phyloP scores from a whole-genome alignment of 164 flowering plant genomes.

The Pachysandra terminalis region DNA sequence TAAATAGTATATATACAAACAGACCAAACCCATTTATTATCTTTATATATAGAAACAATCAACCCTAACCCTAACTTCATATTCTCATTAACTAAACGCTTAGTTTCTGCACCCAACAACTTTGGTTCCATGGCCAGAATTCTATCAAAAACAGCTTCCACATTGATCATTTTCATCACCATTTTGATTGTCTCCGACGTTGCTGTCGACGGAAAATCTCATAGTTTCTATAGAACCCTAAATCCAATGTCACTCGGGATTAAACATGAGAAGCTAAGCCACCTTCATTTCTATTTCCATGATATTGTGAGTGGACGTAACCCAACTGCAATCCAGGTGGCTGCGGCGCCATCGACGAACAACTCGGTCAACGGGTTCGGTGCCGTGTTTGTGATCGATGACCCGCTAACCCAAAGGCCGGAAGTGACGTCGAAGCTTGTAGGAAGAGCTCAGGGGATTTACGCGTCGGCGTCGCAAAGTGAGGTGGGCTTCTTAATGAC shows the following conservation, averaged over 20 bases:
- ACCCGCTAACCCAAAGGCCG: constrained; percentile 26
- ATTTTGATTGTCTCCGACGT: not conserved
- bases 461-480: constrained; percentile 13
- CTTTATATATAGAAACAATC: too few relatives aligned
- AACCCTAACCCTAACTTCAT: too few relatives aligned
- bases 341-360: constrained; percentile 15
- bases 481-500: constrained; percentile 20
- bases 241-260: not conserved
- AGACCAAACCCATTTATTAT: too few relatives aligned
- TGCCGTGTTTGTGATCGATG: constrained; percentile 23
- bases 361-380: constrained; percentile 21
- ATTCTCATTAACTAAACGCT: too few relatives aligned
- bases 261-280: constrained; percentile 19
- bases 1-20: too few relatives aligned
- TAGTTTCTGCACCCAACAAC: too few relatives aligned
- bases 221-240: constrained; percentile 1
- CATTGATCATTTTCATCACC: not conserved
- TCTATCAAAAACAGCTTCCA: not conserved
- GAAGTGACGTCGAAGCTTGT: constrained; percentile 20
- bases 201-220: not conserved
- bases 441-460: constrained; percentile 33
- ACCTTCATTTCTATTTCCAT: constrained; percentile 31
- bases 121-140: constrained; percentile 2
- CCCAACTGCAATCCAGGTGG: constrained; percentile 28
- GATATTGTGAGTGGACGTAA: constrained; percentile 25